Evolutionary conservation across 2,329 filamentous ascomycete species (phyloP), one percentile per base, ranked within the genome.

Genomic region (Fusarium nygamai): DNA sequence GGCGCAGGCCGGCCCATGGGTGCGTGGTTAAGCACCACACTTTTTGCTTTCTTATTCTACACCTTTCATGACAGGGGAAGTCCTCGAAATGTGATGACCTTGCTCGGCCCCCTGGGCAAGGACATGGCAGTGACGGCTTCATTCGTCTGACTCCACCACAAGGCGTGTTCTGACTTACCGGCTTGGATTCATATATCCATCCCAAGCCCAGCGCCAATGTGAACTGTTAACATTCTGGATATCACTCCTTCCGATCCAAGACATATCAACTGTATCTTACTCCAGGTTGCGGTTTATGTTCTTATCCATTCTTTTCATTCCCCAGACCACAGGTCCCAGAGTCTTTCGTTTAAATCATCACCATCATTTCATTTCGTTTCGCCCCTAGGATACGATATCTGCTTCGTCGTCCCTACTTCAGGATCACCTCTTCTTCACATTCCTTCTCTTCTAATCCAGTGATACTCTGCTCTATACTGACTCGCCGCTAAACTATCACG

Each of bases 31-130:
- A 67, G 69, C 69, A 68, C 69, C 68, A 78, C 67, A 64, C 69
- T 61, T 59, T 74, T 71, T 61, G 85, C 84, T 82, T 72, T 70
- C 61, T 81, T 86, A 82, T 84, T 81, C 83, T 83, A 73, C 69
- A 72, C 67, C 67, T 63, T 66, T 38, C 67, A 66, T 70, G 67
- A 39, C 70, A 71, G 74, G 77, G 74, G 53, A 61, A 64, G 66
- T 60, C 64, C 64, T 72, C 65, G 64, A 67, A 68, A 58, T 67
- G 69, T 59, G 73, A 69, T 62, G 73, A 48, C 69, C 73, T 69
- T 73, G 71, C 68, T 64, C 70, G 67, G 62, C 69, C 76, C 75
- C 76, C 68, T 67, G 61, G 63, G 69, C 76, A 76, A 72, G 75
- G 76, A 71, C 60, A 69, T 74, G 67, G 73, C 57, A 72, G 69